Conservation (phyloP, 164 flowering plant genomes). For the Paratinospora sagittata region DNA sequence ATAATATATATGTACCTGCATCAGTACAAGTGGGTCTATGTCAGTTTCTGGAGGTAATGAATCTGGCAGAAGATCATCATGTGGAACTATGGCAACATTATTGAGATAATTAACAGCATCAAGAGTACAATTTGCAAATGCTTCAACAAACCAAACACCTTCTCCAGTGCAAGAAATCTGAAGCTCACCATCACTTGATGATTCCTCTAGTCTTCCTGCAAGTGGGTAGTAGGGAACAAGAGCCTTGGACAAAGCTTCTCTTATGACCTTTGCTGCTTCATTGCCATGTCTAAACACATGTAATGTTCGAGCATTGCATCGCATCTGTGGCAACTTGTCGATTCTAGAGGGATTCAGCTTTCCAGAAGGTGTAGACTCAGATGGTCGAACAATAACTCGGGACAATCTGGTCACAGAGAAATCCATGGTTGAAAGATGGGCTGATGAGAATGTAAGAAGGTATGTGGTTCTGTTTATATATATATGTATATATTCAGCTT, state of each 20-base stretch:
- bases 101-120: conserved; percentile 36
- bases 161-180: conserved; percentile 43
- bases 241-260: conserved; percentile 47
- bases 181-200: conserved; percentile 20
- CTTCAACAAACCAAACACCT: conserved; percentile 59
- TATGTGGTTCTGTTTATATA: neutral
- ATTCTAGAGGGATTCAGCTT: conserved; percentile 40
- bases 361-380: conserved; percentile 31
- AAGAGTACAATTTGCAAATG: conserved; percentile 39
- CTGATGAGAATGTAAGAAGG: neutral
- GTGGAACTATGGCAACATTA: conserved; percentile 21
- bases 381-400: conserved; percentile 30
- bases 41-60: conserved; percentile 17
- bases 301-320: conserved; percentile 41
- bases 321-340: conserved; percentile 36
- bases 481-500: neutral
- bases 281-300: conserved; percentile 45
- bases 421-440: conserved; percentile 22
- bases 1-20: no score
- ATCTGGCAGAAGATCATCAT: conserved; percentile 44
- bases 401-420: conserved; percentile 32
- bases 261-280: conserved; percentile 31
- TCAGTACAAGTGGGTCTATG: conserved; percentile 43
- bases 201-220: conserved; percentile 44
- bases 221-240: conserved; percentile 67